phyloP scores from a whole-genome alignment of 2,329 filamentous ascomycete genomes.

The Dothideomycetidae sp. region DNA sequence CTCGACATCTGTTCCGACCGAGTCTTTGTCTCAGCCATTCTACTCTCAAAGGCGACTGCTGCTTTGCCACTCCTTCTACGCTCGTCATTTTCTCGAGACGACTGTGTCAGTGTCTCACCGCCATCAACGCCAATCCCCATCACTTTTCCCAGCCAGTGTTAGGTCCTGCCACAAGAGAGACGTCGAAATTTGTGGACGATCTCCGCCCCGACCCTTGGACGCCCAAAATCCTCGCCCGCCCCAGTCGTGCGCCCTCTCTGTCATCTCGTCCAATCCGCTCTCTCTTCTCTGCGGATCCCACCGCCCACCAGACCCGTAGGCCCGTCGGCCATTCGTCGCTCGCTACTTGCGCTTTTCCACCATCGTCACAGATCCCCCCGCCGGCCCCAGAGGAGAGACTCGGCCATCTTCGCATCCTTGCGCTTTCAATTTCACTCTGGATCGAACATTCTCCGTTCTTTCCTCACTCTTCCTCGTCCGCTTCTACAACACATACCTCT shows the following conservation, averaged over 20 bases:
- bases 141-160: neutral
- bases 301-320: neutral
- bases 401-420: neutral
- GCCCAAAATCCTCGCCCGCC: neutral
- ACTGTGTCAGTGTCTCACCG: too few relatives aligned
- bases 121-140: neutral
- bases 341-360: neutral
- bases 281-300: neutral
- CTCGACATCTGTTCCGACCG: too few relatives aligned
- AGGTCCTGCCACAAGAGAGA: too few relatives aligned
- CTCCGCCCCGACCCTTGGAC: neutral
- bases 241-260: too few relatives aligned
- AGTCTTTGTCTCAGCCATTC: too few relatives aligned
- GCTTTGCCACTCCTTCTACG: too few relatives aligned
- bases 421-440: neutral
- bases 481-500: conserved; percentile 1
- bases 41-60: too few relatives aligned
- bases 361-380: neutral
- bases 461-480: neutral
- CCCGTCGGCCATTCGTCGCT: too few relatives aligned
- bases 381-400: neutral
- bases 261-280: too few relatives aligned
- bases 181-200: neutral
- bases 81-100: too few relatives aligned
- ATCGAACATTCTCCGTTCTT: conserved; percentile 1